Conservation (phyloP, 2,329 filamentous ascomycete species). For the Xylariaceae sp. region DNA sequence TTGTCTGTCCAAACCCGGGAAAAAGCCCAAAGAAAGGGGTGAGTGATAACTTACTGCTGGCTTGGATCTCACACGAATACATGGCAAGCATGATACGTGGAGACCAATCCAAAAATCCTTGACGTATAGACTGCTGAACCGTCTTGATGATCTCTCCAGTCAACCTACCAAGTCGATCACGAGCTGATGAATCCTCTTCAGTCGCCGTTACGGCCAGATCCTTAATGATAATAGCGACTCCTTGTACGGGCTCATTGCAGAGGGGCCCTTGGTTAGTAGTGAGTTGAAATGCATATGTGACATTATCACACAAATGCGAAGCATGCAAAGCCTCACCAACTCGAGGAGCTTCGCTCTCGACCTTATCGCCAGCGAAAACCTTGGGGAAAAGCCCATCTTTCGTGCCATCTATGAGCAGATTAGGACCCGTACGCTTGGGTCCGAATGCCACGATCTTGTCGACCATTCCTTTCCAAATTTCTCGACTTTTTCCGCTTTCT, state of each 20-base stretch:
- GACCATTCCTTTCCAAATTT: slow-evolving; percentile 72
- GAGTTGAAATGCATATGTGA: slow-evolving; percentile 90
- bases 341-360: slow-evolving; percentile 32
- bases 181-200: slow-evolving; percentile 48
- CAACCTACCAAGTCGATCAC: slow-evolving; percentile 69
- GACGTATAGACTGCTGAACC: slow-evolving; percentile 75
- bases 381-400: slow-evolving; percentile 63
- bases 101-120: slow-evolving; percentile 92
- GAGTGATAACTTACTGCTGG: slow-evolving; percentile 60
- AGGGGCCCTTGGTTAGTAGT: slow-evolving; percentile 84
- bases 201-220: slow-evolving; percentile 62
- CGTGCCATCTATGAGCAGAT: slow-evolving; percentile 83
- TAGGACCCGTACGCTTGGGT: slow-evolving; percentile 78
- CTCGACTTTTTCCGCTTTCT: slow-evolving; percentile 66
- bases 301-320: slow-evolving; percentile 80
- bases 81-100: slow-evolving; percentile 93
- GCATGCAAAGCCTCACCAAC: slow-evolving; percentile 51
- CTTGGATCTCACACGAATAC: slow-evolving; percentile 98
- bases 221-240: slow-evolving; percentile 86
- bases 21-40: background rate
- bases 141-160: slow-evolving; percentile 93
- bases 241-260: slow-evolving; percentile 90
- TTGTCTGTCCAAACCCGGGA: no score
- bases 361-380: slow-evolving; percentile 51
- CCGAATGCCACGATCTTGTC: slow-evolving; percentile 89